Evolutionary conservation across 345 rosid species (phyloP).

Genomic region (Ceriops decandra): DNA sequence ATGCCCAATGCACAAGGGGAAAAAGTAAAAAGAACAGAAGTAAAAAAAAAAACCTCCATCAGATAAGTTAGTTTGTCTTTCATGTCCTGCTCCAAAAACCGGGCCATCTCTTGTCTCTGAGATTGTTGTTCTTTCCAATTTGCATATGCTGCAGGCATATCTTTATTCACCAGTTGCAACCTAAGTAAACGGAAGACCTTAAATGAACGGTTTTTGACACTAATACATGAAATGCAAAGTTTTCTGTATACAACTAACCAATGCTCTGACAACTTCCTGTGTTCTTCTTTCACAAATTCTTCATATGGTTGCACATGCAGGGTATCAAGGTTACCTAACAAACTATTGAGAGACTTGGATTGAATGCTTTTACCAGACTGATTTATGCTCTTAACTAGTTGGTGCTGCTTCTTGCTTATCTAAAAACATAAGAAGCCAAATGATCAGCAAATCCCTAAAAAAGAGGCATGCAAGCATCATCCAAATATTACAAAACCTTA

Average conservation of each 20-base stretch:
- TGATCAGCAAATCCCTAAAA: constrained; percentile 22
- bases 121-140: constrained; percentile 56
- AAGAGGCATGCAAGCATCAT: not conserved
- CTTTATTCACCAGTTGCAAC: constrained; percentile 58
- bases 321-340: constrained; percentile 62
- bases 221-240: constrained; percentile 23
- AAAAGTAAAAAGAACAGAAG: constrained; percentile 4
- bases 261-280: constrained; percentile 67
- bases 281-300: constrained; percentile 84
- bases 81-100: constrained; percentile 61
- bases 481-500: not conserved
- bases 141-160: constrained; percentile 69
- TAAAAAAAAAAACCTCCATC: constrained; percentile 44
- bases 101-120: constrained; percentile 43
- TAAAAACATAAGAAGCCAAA: constrained; percentile 27
- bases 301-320: constrained; percentile 80
- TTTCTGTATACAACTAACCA: constrained; percentile 55
- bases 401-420: constrained; percentile 96
- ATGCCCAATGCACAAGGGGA: not conserved
- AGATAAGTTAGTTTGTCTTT: constrained; percentile 34
- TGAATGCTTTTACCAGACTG: constrained; percentile 79
- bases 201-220: constrained; percentile 1
- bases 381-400: constrained; percentile 82
- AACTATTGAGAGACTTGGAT: constrained; percentile 60
- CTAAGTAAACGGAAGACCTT: constrained; percentile 35